Evolutionary conservation across 1,139 yeast species (phyloP).

Genomic region (Zygosaccharomyces sapae): DNA sequence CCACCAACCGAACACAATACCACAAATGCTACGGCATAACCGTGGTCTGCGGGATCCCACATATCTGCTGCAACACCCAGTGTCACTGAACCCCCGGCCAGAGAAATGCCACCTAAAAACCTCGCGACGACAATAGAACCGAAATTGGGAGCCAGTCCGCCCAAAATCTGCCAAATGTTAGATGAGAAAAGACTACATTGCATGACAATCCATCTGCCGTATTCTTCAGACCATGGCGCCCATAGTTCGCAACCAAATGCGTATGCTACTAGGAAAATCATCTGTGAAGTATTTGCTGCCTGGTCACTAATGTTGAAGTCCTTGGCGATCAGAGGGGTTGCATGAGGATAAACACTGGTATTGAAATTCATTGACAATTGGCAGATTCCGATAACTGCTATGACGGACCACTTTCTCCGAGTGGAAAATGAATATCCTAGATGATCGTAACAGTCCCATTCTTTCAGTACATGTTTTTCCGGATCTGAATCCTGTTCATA

Average conservation of each 20-base stretch:
- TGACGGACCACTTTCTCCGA: constrained; percentile 6
- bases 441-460: constrained; percentile 9
- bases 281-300: constrained; percentile 9
- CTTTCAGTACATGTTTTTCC: constrained; percentile 2
- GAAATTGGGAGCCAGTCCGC: constrained; percentile 10
- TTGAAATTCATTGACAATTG: constrained; percentile 11
- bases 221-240: constrained; percentile 11
- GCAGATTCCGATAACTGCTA: constrained; percentile 5
- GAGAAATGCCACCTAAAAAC: constrained; percentile 8
- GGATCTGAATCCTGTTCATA: neutral
- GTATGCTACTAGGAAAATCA: constrained; percentile 9
- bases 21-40: constrained; percentile 9
- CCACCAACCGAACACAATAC: constrained; percentile 9
- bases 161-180: constrained; percentile 9
- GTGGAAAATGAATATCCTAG: constrained; percentile 9
- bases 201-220: constrained; percentile 9
- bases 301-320: constrained; percentile 7
- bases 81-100: constrained; percentile 11
- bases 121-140: constrained; percentile 9
- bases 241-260: constrained; percentile 10
- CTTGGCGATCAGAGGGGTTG: constrained; percentile 6
- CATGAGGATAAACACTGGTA: constrained; percentile 10
- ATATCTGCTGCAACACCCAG: constrained; percentile 9
- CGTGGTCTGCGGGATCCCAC: constrained; percentile 11
- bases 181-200: constrained; percentile 7